phyloP scores from a whole-genome alignment of 1,284 basidiomycete genomes.

The Puccinia coronata region DNA sequence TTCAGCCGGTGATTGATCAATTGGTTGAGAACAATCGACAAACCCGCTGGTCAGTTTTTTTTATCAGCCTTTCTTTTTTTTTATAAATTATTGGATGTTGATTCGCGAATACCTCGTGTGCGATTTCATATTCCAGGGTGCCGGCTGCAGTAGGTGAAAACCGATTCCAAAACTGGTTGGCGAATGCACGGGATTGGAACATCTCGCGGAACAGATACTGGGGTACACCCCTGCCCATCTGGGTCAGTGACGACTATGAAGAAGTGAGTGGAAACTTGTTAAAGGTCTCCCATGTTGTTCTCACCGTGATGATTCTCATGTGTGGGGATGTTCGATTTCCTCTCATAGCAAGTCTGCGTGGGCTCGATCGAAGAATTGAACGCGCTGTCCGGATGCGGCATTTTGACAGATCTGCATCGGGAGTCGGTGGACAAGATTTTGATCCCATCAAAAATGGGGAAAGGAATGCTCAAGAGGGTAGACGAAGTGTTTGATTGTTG shows the following conservation, averaged over 20 bases:
- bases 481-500: constrained; percentile 99
- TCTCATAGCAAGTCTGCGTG: constrained; percentile 73
- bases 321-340: neutral
- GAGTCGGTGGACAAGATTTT: constrained; percentile 95
- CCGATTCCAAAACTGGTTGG: constrained; percentile 95
- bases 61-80: neutral
- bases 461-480: constrained; percentile 80
- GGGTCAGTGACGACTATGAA: constrained; percentile 89
- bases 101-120: neutral
- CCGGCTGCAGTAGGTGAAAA: constrained; percentile 86
- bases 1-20: constrained; percentile 78
- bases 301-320: neutral
- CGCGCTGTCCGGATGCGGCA: constrained; percentile 77
- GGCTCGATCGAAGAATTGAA: constrained; percentile 88
- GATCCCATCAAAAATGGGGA: constrained; percentile 88
- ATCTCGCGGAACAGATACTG: constrained; percentile 98
- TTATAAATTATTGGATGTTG: constrained; percentile 7
- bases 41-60: constrained; percentile 77
- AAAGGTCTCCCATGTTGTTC: too few relatives aligned
- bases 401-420: constrained; percentile 89
- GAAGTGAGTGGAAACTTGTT: constrained; percentile 66
- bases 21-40: constrained; percentile 86
- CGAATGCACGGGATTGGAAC: constrained; percentile 98
- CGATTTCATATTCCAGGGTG: constrained; percentile 66
- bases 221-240: constrained; percentile 96